Evolutionary conservation across 371 early-diverging fungal species (phyloP), one percentile per base, ranked within the genome.

Genomic region (Mucor irregularis): DNA sequence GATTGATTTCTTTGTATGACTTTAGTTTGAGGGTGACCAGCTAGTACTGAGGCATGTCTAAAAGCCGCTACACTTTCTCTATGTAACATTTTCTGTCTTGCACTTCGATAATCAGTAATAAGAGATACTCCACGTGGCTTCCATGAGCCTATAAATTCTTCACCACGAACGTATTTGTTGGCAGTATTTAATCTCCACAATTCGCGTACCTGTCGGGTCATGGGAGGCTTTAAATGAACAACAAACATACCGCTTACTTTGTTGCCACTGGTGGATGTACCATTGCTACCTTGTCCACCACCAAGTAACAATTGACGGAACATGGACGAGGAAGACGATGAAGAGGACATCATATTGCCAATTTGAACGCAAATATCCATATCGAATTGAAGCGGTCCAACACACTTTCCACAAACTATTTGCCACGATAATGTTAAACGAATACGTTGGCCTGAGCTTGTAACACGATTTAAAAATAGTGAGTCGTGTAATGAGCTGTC

Each of bases 81-180:
- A 39, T 56, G 65, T 14, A 58, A 29, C 34, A 82, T 57, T 1
- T 35, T 54, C 11, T 72, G 66, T 25, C 68, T 61, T 8, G 70
- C 66, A 11, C 53, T 60, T 34, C 73, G 69, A 62, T 79, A 90
- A 21, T 84, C 84, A 24, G 78, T 68, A 40, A 94, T 79, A 28
- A 90, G 64, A 0, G 83, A 86, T 6, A 89, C 82, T 11, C 90
- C 89, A 4, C 87, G 80, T 0, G 93, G 92, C 53, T 81, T 78
- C 93, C 93, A 93, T 3, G 76, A 73, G 2, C 78, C 85, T 50
- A 93, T 69, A 29, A 81, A 82, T 49, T 93, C 94, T 59, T 92
- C 91, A 24, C 95, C 95, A 9, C 94, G 84, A 6, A 93, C 90
- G 66, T 93, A 93, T 46, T 86, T 82, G 31, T 79, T 74, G n/a